These are phyloP conservation scores for Gynandropsis gynandra DNA, from an alignment of 345 rosid genomes.

Conservation along the genomic window DNA sequence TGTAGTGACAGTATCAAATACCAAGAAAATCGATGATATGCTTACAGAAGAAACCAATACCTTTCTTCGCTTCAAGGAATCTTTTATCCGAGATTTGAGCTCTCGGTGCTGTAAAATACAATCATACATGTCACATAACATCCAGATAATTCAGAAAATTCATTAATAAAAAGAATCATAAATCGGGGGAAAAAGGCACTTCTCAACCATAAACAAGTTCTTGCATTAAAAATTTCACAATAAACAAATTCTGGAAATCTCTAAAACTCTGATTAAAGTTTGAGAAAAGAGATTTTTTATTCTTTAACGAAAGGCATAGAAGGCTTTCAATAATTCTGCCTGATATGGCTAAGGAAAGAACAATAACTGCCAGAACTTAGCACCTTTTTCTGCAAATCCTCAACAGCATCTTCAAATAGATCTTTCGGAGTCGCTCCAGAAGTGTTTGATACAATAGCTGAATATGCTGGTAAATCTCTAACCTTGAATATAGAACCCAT, in stretches of 20 bases:
- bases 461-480: conserved; percentile 62
- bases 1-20: conserved; percentile 33
- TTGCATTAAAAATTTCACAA: too few relatives aligned
- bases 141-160: conserved; percentile 11
- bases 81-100: conserved; percentile 68
- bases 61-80: conserved; percentile 65
- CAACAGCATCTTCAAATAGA: conserved; percentile 79
- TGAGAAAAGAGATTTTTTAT: too few relatives aligned
- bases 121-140: conserved; percentile 14
- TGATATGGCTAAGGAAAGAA: conserved; percentile 3
- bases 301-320: too few relatives aligned
- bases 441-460: conserved; percentile 66
- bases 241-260: too few relatives aligned
- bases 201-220: too few relatives aligned
- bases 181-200: not conserved
- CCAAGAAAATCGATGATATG: conserved; percentile 16
- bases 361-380: conserved; percentile 5
- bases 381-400: conserved; percentile 80
- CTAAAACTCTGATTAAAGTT: too few relatives aligned
- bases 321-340: conserved; percentile 9
- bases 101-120: conserved; percentile 61
- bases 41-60: conserved; percentile 26
- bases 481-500: conserved; percentile 40
- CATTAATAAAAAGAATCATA: conserved; percentile 11
- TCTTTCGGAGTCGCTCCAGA: conserved; percentile 90